Conservation (phyloP, 495 filamentous ascomycete genomes). For the Tuber brumale region DNA sequence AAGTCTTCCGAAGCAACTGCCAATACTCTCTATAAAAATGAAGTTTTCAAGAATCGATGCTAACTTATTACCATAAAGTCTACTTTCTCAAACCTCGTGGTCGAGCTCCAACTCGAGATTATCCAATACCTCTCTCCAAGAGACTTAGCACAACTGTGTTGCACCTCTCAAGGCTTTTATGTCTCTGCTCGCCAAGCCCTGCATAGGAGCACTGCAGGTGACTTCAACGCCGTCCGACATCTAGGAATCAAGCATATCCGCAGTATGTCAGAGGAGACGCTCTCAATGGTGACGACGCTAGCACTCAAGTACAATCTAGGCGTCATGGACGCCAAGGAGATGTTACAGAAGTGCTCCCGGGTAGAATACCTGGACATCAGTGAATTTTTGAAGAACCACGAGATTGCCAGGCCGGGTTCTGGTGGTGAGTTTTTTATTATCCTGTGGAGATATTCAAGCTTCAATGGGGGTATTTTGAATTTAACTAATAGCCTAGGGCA, state of each 20-base stretch:
- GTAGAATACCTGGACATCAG: not conserved
- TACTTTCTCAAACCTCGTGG: not conserved
- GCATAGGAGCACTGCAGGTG: not conserved
- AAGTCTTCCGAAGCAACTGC: not conserved
- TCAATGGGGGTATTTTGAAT: not conserved
- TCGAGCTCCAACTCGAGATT: slow-evolving; percentile 1
- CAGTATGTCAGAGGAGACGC: not conserved
- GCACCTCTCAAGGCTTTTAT: not conserved
- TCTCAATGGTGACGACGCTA: not conserved
- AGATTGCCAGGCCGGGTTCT: not conserved
- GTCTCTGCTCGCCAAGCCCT: not conserved
- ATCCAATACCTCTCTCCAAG: not conserved
- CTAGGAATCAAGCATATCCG: not conserved
- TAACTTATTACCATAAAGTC: not conserved
- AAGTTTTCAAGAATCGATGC: not conserved
- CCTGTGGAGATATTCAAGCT: not conserved
- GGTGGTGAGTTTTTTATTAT: not conserved
- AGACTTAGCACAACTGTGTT: not conserved
- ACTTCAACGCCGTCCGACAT: not conserved
- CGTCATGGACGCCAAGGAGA: not conserved
- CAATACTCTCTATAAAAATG: not conserved
- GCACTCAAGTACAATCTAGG: not conserved
- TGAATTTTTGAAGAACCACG: slow-evolving; percentile 1
- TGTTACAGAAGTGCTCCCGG: not conserved
- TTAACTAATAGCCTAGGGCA: not conserved